These are phyloP conservation scores for Pythium phragmitis DNA, from an alignment of 352 stramenopile species.

Conservation along the genomic window DNA sequence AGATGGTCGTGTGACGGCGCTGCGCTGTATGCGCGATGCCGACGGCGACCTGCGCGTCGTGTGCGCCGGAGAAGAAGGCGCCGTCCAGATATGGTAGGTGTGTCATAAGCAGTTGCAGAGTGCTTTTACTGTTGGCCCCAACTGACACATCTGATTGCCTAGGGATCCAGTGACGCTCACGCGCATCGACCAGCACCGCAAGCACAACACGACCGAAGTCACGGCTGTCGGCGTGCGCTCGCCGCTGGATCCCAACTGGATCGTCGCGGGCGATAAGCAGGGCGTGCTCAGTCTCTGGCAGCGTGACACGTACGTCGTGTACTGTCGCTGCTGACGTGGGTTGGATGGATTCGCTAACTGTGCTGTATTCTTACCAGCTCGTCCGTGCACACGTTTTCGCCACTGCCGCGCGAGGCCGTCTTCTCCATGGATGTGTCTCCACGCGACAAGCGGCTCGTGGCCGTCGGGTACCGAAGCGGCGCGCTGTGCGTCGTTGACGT, in stretches of 20 bases:
- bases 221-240: constrained; percentile 39
- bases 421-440: constrained; percentile 55
- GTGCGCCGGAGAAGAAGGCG: constrained; percentile 64
- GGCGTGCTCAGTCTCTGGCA: constrained; percentile 59
- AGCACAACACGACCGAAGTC: constrained; percentile 61
- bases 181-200: constrained; percentile 64
- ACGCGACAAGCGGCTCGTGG: constrained; percentile 49
- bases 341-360: too few species aligned
- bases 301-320: constrained; percentile 42
- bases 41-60: constrained; percentile 39
- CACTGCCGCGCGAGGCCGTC: constrained; percentile 52
- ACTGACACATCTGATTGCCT: background rate
- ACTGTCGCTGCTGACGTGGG: background rate
- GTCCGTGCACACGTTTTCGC: constrained; percentile 42
- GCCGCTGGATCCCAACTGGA: constrained; percentile 36
- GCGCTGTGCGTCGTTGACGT: constrained; percentile 58
- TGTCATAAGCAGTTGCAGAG: background rate
- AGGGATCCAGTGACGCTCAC: constrained; percentile 51
- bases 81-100: constrained; percentile 69
- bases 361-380: constrained; percentile 26
- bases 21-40: constrained; percentile 46
- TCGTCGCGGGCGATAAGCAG: constrained; percentile 64
- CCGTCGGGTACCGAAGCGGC: constrained; percentile 71
- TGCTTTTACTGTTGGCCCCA: background rate
- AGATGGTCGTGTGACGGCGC: constrained; percentile 57